phyloP scores from a whole-genome alignment of 352 stramenopile species.

The Globisporangium cederbergense region DNA sequence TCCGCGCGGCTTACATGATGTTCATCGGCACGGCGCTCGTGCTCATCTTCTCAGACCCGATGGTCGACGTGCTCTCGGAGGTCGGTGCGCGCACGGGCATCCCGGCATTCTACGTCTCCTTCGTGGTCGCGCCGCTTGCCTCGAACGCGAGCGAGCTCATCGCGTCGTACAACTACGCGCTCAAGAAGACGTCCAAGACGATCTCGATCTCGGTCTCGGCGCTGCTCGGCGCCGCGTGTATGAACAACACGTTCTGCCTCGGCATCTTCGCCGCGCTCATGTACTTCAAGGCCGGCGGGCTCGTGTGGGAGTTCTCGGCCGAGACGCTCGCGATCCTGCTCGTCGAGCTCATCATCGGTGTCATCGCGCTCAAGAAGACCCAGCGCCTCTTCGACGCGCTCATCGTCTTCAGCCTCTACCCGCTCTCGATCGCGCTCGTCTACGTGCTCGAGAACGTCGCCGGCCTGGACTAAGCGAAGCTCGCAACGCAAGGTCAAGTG shows the following conservation, averaged over 20 bases:
- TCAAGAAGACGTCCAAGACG: conserved; percentile 97
- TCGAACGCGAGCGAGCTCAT: conserved; percentile 99
- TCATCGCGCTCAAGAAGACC: conserved; percentile 82
- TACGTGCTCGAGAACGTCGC: conserved; percentile 90
- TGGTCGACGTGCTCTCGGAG: conserved; percentile 97
- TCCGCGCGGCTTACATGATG: conserved; percentile 92
- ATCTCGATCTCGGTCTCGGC: conserved; percentile 95
- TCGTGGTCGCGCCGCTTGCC: conserved; percentile 95
- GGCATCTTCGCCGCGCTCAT: conserved; percentile 97
- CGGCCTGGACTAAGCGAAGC: conserved; percentile 80
- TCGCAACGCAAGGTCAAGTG: not conserved
- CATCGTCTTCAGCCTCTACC: conserved; percentile 91
- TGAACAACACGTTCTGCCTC: conserved; percentile 99
- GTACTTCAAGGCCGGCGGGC: conserved; percentile 86
- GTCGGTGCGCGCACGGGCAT: conserved; percentile 90
- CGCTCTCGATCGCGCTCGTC: conserved; percentile 91
- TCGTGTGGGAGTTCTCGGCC: conserved; percentile 97
- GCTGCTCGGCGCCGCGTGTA: conserved; percentile 94
- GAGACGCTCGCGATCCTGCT: conserved; percentile 97
- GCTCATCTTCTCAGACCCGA: conserved; percentile 96
- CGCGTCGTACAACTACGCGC: conserved; percentile 95
- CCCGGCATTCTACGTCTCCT: conserved; percentile 97
- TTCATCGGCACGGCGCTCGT: conserved; percentile 93
- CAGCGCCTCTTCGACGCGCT: conserved; percentile 84
- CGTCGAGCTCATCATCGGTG: conserved; percentile 90